Evolutionary conservation across 768 basidiomycete species (phyloP), one percentile per base, ranked within the genome.

Genomic region (Porpolomopsis calyptriformis): DNA sequence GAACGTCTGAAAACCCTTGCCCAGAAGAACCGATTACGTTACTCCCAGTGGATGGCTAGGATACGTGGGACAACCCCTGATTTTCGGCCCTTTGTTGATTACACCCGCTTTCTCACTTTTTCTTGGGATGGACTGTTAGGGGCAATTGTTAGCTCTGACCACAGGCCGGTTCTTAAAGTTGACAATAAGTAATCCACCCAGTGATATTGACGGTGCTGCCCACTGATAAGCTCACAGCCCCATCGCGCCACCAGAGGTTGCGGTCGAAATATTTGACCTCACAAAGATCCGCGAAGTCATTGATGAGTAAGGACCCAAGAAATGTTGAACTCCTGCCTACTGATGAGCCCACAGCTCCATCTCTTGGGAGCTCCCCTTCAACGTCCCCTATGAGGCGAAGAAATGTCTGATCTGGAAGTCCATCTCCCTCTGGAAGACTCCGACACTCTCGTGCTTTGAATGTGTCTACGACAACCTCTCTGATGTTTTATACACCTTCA

Each of bases 311-410:
- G 59, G 49, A 18, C 41, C 34, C 8, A 8, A 10, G 27, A 7
- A 43, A 42, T 36, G 20, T 4, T 27, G 11, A 19, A 10, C 19
- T n/a, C 22, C 25, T 34, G 12, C n/a, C 5, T 43, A 6, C 27
- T 41, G 11, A 20, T 16, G 3, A 26, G 20, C 18, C 22, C 14
- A 2, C 24, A 69, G 68, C 4, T 63, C 62, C 1, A 62, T 61
- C 8, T 57, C 59, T 10, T 69, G 67, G 66, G 68, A 69, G 34
- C 60, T 68, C 3, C 64, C 64, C 0, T 56, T 52, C 0, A 55
- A 62, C 45, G 57, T 67, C 27, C 67, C 67, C 0, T 68, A 62
- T 31, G 61, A 67, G 12, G 65, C 64, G 1, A 62, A 57, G 0
- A 60, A 56, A 40, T 45, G 47, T 0, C 56, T 67, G 19, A 53